Base-by-base conservation (phyloP, 768 basidiomycete genomes). In the Mycena floridula region DNA sequence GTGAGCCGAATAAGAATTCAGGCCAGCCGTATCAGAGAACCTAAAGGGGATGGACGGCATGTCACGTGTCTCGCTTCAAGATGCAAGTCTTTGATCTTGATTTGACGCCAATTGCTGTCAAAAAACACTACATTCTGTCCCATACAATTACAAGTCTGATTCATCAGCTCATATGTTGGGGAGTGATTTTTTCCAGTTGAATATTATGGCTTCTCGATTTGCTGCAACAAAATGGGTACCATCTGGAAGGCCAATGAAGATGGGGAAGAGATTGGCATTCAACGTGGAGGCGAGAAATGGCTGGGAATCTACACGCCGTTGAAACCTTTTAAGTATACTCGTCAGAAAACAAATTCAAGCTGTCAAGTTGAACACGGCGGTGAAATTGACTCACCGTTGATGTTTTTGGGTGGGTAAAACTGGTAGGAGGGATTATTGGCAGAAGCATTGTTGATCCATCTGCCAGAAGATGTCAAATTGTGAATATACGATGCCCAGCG, bases 181-280 rank as follows among this genome's bases (percentile, higher is more conserved):
- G n/a, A n/a, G n/a, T n/a, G n/a, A n/a, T n/a, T n/a, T 54, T 24
- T 46, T 42, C 58, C 58, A 59, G 39, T 59, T 44, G 32, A 56
- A 57, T 7, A 58, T 54, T 56, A 57, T 59, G 25, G 57, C 53
- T 42, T 55, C 51, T 16, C 49, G 54, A 40, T 56, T 57, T 3
- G 59, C 58, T 12, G 53, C 58, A 13, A 60, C 43, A 38, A 57
- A 59, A 12, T 59, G 37, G 5, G 40, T 51, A 22, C 48, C 47
- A 43, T 56, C 54, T 9, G 60, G 56, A 13, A 61, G 51, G 5
- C 30, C 22, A 37, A 54, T 51, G 13, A 53, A 47, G 35, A 56
- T 51, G 4, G 55, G 55, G 36, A 57, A 57, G 22, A 57, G 44
- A 42, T 57, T 57, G 5, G 54, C 41, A 37, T 53, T 38, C 37